phyloP scores from a whole-genome alignment of 345 rosid species.

The Eucalyptus paniculata region DNA sequence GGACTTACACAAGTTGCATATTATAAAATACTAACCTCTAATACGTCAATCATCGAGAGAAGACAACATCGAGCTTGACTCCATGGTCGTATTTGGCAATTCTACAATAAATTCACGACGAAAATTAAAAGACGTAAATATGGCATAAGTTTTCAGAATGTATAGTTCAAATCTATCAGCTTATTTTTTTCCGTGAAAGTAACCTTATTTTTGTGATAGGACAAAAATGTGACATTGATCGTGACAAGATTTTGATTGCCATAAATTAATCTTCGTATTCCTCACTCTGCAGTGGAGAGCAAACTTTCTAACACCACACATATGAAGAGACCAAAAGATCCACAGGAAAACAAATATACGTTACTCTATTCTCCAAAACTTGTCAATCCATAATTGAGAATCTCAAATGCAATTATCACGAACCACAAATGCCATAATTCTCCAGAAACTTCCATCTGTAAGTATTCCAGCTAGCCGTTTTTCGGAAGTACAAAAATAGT shows the following conservation, averaged over 20 bases:
- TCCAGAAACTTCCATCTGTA: neutral
- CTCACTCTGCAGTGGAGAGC: neutral
- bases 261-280: neutral
- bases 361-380: neutral
- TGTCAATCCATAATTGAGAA: neutral
- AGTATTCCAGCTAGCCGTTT: neutral
- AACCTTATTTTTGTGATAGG: too few species aligned
- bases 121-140: neutral
- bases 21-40: too few species aligned
- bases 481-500: neutral
- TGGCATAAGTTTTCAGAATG: neutral
- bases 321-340: neutral
- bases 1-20: too few species aligned
- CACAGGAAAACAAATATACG: neutral
- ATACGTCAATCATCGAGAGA: too few species aligned
- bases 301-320: neutral
- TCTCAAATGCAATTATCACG: neutral
- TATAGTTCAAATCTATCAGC: neutral
- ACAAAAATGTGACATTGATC: neutral
- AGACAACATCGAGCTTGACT: too few species aligned
- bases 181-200: too few species aligned
- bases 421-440: neutral
- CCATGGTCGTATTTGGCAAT: too few species aligned
- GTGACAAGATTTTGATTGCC: neutral
- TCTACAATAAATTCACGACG: too few species aligned